A percentile compares a stretch with the other conserved stretches of the same genome.
These are phyloP conservation scores for Delitschia confertaspora DNA, from an alignment of 495 filamentous ascomycete species.

Conservation along the genomic window DNA sequence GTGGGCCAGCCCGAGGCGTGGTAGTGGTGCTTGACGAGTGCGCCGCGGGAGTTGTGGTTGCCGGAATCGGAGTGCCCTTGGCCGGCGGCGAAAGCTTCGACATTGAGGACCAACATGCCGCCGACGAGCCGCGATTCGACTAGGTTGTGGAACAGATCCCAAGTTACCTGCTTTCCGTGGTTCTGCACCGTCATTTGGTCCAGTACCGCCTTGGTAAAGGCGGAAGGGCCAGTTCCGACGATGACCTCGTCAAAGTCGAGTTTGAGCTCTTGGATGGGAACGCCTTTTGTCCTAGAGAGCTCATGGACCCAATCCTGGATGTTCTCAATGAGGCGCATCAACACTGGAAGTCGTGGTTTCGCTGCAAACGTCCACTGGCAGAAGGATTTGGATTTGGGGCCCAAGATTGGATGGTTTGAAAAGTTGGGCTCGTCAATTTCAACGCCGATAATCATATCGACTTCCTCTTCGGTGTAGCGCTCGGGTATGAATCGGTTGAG, in stretches of 20 bases:
- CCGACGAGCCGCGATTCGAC: constrained; percentile 48
- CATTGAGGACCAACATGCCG: constrained; percentile 50
- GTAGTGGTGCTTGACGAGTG: constrained; percentile 56
- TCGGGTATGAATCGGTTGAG: constrained; percentile 41
- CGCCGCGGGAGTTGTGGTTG: constrained; percentile 48
- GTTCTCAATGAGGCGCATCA: constrained; percentile 53
- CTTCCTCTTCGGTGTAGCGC: constrained; percentile 38
- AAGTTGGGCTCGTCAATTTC: constrained; percentile 58
- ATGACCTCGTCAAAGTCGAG: constrained; percentile 62
- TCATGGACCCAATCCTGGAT: constrained; percentile 52
- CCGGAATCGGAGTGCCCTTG: constrained; percentile 58
- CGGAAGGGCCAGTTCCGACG: constrained; percentile 56
- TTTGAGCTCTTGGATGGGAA: constrained; percentile 45
- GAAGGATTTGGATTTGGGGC: constrained; percentile 52
- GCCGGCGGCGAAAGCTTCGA: constrained; percentile 56
- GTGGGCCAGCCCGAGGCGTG: constrained; percentile 56
- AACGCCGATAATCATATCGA: constrained; percentile 55
- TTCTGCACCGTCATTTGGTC: constrained; percentile 44
- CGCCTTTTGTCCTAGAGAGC: constrained; percentile 45
- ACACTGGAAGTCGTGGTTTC: constrained; percentile 52
- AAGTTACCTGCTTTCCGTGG: constrained; percentile 38
- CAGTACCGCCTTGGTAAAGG: constrained; percentile 53
- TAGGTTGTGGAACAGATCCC: constrained; percentile 52
- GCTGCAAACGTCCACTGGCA: constrained; percentile 64
- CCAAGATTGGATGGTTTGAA: constrained; percentile 51